Base-by-base conservation (phyloP, 257 asterid genomes). In the Dorcoceras hygrometricum region DNA sequence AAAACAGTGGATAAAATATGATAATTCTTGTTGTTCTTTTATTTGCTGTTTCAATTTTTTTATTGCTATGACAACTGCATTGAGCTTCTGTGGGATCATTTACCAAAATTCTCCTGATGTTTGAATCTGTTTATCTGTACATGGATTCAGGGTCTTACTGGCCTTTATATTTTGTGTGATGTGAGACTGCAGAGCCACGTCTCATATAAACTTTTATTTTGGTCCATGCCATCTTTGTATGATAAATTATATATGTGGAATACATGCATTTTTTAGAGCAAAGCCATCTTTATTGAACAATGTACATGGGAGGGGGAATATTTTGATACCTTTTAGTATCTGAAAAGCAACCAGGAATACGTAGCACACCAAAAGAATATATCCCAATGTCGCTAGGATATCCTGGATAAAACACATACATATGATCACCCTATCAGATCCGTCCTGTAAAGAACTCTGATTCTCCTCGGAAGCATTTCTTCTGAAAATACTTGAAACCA, bases 21-120 rank as follows among this genome's bases (percentile, higher is more conserved):
- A 14, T 59, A 18, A 28, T 51, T 19, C 22, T 48, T 63, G 31
- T 34, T 3, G 9, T 14, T 62, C 14, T 27, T 23, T 34, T 54
- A 54, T 71, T 11, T 60, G 18, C 55, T 23, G 39, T 67, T 18
- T 36, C 28, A 18, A 4, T 22, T 34, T 32, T 23, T 19, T 57
- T 57, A 32, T 34, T 62, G 23, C 26, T 67, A 67, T 57, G 32
- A 67, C 10, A 57, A 22, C 65, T 68, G 65, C 46, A n/a, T 51
- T 20, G 53, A 43, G 53, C 53, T 43, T 39, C 50, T 11, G 50
- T 39, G 50, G 50, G 50, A 39, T 39, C 50, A 39, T 11, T 39
- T 43, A 2, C 19, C 12, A 4, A 43, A n/a, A 43, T 20, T 14
- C 53, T 43, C 20, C 53, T 16, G 46, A 23, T 18, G 18, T 58